Evolutionary conservation across 768 basidiomycete species (phyloP), one percentile per base, ranked within the genome.

Genomic region (Boletus bicolor): DNA sequence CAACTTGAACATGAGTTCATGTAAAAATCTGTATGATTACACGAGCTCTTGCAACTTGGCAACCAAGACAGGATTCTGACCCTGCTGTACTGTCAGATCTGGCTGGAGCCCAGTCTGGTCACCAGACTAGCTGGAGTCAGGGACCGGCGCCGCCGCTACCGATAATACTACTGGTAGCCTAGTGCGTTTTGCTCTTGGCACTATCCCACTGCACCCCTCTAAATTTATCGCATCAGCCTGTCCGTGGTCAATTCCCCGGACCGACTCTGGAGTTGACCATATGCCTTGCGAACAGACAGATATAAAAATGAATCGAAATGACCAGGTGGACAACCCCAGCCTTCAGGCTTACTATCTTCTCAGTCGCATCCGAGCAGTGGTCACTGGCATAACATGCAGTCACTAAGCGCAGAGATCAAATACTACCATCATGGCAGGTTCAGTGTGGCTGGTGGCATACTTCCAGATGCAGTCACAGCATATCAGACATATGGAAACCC

Each of bases 341-440:
- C 26, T 41, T 21, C 51, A 59, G 44, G 26, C 26, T 41, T 17
- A 41, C 21, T 19, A 19, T 24, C 35, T 36, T 34, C 17, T 10
- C 6, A 24, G 15, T 53, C 21, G 15, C 28, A 39, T 34, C 30
- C 17, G 32, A 36, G 7, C 6, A 38, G 35, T 26, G 9, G 3
- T 44, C 48, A 9, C 19, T 48, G 30, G 42, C 41, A 21, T 36
- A 51, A 46, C 17, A 63, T 59, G 61, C 30, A 59, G 49, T 21
- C 62, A n/a, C 37, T 39, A 11, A 56, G 57, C 32, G 61, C 49
- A 43, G 61, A 45, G 30, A 80, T 76, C 6, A 73, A 79, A 58
- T 79, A 76, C 64, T 76, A 82, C 58, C 79, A 77, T 56, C 83
- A 84, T 55, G 83, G 82, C 14, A 78, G 82, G n/a, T 78, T 83